A percentile compares a stretch with the other conserved stretches of the same genome.
Conservation (phyloP, 2,329 filamentous ascomycete species). For the Aspergillus bombycis region DNA sequence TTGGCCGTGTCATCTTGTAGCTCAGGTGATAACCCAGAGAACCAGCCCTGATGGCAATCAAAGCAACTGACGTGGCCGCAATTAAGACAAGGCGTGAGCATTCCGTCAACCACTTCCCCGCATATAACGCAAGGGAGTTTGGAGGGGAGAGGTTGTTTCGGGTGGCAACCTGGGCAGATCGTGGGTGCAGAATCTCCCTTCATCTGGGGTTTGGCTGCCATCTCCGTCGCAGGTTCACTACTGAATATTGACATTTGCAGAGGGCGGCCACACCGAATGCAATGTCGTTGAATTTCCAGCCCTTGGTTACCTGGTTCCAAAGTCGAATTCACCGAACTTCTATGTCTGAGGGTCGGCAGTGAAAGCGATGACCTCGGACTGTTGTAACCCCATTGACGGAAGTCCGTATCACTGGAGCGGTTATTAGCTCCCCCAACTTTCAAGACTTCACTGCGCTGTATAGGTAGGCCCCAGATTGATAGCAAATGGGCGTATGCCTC, state of each 20-base stretch:
- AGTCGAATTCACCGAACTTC: constrained; percentile 12
- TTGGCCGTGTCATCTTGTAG: constrained; percentile 18
- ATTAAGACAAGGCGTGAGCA: constrained; percentile 50
- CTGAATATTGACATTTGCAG: constrained; percentile 42
- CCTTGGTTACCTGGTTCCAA: constrained; percentile 26
- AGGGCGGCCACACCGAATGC: constrained; percentile 43
- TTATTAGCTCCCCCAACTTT: constrained; percentile 55
- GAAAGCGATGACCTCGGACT: constrained; percentile 32
- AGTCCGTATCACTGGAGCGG: constrained; percentile 32
- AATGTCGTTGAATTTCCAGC: constrained; percentile 48
- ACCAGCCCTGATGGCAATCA: constrained; percentile 48
- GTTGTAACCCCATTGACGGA: constrained; percentile 27
- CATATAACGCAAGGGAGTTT: constrained; percentile 50
- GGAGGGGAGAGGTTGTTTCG: constrained; percentile 36
- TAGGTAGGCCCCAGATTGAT: constrained; percentile 60
- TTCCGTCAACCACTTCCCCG: constrained; percentile 45
- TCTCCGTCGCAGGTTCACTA: constrained; percentile 21
- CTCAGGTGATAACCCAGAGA: constrained; percentile 27
- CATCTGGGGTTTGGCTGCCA: constrained; percentile 25
- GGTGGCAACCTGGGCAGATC: constrained; percentile 42
- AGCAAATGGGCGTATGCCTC: constrained; percentile 61
- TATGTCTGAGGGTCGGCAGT: constrained; percentile 21
- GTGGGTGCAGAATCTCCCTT: constrained; percentile 19
- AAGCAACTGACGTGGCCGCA: constrained; percentile 54
- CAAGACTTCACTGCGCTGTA: constrained; percentile 60